A percentile compares a stretch with the other conserved stretches of the same genome.
phyloP scores from a whole-genome alignment of 225 moss, liverwort and hornwort genomes.

The Climacium dendroides region DNA sequence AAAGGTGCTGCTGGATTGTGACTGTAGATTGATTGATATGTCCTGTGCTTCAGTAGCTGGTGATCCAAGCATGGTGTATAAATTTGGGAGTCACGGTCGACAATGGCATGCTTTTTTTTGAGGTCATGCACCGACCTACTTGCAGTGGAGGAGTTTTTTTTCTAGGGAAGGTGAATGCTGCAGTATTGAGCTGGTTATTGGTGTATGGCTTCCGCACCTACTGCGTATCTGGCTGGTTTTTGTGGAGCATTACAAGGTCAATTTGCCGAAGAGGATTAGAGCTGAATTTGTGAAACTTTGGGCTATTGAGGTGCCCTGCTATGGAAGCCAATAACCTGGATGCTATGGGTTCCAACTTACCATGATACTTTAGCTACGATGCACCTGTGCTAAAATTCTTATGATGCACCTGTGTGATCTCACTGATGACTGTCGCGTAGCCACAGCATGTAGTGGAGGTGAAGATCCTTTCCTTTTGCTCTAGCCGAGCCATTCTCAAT shows the following conservation, averaged over 20 bases:
- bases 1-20: background rate
- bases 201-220: conserved; percentile 30
- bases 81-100: background rate
- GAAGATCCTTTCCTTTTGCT: conserved; percentile 1
- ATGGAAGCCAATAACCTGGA: background rate
- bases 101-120: conserved; percentile 36
- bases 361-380: background rate
- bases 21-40: background rate
- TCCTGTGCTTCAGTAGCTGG: background rate
- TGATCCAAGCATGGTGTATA: background rate
- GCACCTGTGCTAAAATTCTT: conserved; percentile 2
- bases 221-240: conserved; percentile 14
- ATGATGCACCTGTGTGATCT: background rate
- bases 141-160: conserved; percentile 28
- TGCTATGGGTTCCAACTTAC: background rate
- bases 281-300: background rate
- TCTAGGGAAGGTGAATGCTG: conserved; percentile 34
- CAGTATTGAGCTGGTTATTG: conserved; percentile 44
- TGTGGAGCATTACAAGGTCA: conserved; percentile 9
- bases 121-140: conserved; percentile 43
- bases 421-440: background rate
- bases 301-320: background rate
- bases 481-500: conserved; percentile 2
- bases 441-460: conserved; percentile 32
- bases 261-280: background rate